Evolutionary conservation across 768 basidiomycete species (phyloP).

Genomic region (Mycena kentingensis): DNA sequence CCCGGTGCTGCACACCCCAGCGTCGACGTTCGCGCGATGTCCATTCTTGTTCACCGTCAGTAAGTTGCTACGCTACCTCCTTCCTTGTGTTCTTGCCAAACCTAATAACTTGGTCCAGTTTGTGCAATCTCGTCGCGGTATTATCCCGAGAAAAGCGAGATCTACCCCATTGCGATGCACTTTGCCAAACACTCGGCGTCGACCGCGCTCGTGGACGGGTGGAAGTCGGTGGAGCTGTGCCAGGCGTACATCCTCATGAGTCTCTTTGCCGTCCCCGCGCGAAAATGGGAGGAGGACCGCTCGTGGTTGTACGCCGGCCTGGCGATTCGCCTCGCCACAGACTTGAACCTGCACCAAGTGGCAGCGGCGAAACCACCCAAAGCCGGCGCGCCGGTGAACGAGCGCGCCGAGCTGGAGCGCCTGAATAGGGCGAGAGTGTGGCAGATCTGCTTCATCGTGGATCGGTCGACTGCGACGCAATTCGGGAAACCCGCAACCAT

Average conservation of each 20-base stretch:
- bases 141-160: slow-evolving; percentile 75
- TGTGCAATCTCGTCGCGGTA: slow-evolving; percentile 87
- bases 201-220: slow-evolving; percentile 76
- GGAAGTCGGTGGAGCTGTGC: slow-evolving; percentile 84
- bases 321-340: slow-evolving; percentile 88
- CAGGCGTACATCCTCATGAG: slow-evolving; percentile 92
- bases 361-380: slow-evolving; percentile 58
- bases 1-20: slow-evolving; percentile 77
- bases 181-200: slow-evolving; percentile 84
- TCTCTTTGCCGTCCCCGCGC: slow-evolving; percentile 76
- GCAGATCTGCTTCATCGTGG: slow-evolving; percentile 89
- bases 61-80: too few species aligned
- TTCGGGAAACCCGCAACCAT: slow-evolving; percentile 90
- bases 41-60: slow-evolving; percentile 91
- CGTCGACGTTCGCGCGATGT: slow-evolving; percentile 76
- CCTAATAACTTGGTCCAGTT: slow-evolving; percentile 42
- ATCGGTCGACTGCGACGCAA: slow-evolving; percentile 84
- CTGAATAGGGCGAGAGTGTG: slow-evolving; percentile 85
- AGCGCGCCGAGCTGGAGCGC: slow-evolving; percentile 78
- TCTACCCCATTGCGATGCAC: slow-evolving; percentile 88
- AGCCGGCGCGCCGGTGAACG: too few species aligned
- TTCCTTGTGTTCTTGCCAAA: neutral
- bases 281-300: slow-evolving; percentile 87
- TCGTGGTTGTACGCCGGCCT: slow-evolving; percentile 90
- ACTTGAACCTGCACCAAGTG: slow-evolving; percentile 80